phyloP scores from a whole-genome alignment of 352 stramenopile species.

The Pythium chondricola region DNA sequence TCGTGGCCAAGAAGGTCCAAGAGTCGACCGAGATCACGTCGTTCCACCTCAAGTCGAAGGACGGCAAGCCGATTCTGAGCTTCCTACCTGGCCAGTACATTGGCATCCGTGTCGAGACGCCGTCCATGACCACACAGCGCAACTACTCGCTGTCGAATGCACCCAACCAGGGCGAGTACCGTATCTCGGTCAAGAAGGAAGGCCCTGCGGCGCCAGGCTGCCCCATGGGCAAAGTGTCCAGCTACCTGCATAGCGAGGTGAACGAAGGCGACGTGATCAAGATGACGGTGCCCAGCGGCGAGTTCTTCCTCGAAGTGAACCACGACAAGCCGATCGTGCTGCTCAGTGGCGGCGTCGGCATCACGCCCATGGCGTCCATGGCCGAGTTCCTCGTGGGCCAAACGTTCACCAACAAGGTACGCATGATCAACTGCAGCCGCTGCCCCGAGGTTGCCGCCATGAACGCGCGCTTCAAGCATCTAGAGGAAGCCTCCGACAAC shows the following conservation, averaged over 20 bases:
- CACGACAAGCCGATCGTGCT: constrained; percentile 49
- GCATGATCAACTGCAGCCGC: constrained; percentile 40
- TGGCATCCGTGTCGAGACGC: constrained; percentile 39
- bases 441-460: constrained; percentile 30
- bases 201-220: constrained; percentile 20
- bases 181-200: constrained; percentile 58
- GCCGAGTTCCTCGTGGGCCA: constrained; percentile 29
- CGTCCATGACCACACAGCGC: constrained; percentile 34
- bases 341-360: constrained; percentile 50
- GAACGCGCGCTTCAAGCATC: constrained; percentile 22
- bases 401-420: constrained; percentile 23
- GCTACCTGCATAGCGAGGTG: constrained; percentile 45
- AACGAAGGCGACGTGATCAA: constrained; percentile 42
- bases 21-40: constrained; percentile 47
- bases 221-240: constrained; percentile 42
- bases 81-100: constrained; percentile 59
- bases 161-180: constrained; percentile 33
- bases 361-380: constrained; percentile 52
- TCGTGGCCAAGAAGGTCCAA: constrained; percentile 38
- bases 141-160: constrained; percentile 53
- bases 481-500: constrained; percentile 27
- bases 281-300: constrained; percentile 42
- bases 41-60: constrained; percentile 45
- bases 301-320: constrained; percentile 36
- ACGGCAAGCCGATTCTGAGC: constrained; percentile 28